A percentile compares a stretch with the other conserved stretches of the same genome.
Evolutionary conservation across 169 alveolate genomes (phyloP).

Genomic region (Plasmodium cynomolgi): DNA sequence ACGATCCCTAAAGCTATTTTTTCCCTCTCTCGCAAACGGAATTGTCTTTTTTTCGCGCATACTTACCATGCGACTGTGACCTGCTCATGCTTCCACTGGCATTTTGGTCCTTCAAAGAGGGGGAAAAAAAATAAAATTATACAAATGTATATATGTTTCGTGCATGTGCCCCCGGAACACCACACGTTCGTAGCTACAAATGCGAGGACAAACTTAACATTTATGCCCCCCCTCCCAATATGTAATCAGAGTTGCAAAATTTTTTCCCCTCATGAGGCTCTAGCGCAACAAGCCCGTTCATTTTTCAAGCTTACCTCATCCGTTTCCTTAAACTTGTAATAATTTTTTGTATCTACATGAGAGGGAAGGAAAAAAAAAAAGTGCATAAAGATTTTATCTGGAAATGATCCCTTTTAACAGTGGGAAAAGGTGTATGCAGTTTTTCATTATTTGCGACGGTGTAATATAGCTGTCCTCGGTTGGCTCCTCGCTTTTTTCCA

Average conservation of each 20-base stretch:
- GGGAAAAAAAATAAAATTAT: not conserved
- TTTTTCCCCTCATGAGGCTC: not conserved
- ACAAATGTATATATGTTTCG: not conserved
- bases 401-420: not conserved
- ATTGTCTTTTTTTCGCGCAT: not conserved
- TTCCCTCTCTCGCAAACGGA: not conserved
- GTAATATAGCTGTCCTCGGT: not conserved
- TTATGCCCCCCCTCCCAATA: not conserved
- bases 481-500: not conserved
- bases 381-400: not conserved
- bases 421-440: constrained; percentile 1
- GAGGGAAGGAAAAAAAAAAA: not conserved
- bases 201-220: not conserved
- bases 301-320: constrained; percentile 60
- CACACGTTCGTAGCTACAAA: not conserved
- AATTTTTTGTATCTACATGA: constrained; percentile 58
- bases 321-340: constrained; percentile 72
- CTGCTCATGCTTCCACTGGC: not conserved
- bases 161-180: not conserved
- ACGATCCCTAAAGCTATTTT: not conserved
- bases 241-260: not conserved
- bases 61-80: constrained; percentile 8
- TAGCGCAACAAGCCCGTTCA: not conserved
- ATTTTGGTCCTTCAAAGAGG: not conserved
- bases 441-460: not conserved